These are phyloP conservation scores for Paracamarosporium sp. DNA, from an alignment of 2,329 filamentous ascomycete species.

Conservation along the genomic window DNA sequence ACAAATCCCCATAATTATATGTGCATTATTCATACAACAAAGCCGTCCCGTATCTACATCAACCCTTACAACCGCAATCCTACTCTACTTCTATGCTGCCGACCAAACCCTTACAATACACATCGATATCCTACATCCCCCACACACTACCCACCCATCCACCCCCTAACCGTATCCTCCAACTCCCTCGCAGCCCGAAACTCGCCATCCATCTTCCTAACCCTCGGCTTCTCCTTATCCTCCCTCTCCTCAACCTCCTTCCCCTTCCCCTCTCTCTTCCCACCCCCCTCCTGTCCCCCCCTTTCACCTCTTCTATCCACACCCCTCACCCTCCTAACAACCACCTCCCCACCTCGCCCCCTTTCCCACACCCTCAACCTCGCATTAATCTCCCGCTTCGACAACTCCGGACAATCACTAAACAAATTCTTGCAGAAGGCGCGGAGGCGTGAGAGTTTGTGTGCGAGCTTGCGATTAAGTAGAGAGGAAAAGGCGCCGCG, in stretches of 20 bases:
- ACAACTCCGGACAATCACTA: neutral
- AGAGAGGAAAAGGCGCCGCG: neutral
- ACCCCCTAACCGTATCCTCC: neutral
- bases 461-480: neutral
- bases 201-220: neutral
- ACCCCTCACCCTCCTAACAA: no score
- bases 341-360: no score
- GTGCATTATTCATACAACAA: no score
- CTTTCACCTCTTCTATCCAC: no score
- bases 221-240: neutral
- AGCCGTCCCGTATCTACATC: no score
- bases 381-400: neutral
- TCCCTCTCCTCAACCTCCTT: neutral
- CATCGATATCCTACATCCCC: neutral
- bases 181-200: neutral
- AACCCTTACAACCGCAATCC: no score
- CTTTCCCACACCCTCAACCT: neutral
- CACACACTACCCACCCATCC: neutral
- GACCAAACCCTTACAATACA: no score
- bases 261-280: neutral
- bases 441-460: neutral
- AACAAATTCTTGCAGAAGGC: neutral
- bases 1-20: no score
- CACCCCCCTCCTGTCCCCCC: neutral
- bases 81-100: no score